A percentile compares a stretch with the other conserved stretches of the same genome.
Evolutionary conservation across 164 flowering plant species (phyloP).

Genomic region (Litsea cubeba): DNA sequence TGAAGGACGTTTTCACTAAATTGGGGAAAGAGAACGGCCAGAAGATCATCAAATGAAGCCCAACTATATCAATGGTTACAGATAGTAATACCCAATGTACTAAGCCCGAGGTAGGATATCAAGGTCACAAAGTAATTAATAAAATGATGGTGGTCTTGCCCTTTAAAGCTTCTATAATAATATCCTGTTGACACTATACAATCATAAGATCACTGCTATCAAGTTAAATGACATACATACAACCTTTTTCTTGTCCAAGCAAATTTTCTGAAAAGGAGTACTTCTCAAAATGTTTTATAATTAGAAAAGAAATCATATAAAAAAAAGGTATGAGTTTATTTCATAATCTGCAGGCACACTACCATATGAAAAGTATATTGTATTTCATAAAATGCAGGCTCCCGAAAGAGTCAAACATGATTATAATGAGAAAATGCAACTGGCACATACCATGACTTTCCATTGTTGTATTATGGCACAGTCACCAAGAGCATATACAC

Average conservation of each 20-base stretch:
- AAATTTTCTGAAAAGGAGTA: neutral
- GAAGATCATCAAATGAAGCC: neutral
- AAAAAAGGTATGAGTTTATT: neutral
- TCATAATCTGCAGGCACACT: neutral
- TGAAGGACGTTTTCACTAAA: neutral
- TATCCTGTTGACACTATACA: neutral
- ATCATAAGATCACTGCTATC: neutral
- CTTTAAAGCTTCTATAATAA: no score
- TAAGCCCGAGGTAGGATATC: neutral
- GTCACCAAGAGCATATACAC: conserved; percentile 85
- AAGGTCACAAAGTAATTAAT: neutral
- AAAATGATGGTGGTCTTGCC: no score
- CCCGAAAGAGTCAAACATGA: no score
- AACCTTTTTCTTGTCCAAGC: neutral
- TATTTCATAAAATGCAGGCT: no score
- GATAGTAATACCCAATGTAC: neutral
- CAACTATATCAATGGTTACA: neutral
- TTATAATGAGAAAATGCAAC: neutral
- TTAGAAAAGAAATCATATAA: neutral
- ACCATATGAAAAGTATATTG: neutral
- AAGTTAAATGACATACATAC: neutral
- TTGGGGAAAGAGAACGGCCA: neutral
- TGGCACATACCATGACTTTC: conserved; percentile 71
- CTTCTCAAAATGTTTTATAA: neutral
- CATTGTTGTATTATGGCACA: conserved; percentile 91